A percentile compares a stretch with the other conserved stretches of the same genome.
Evolutionary conservation across 768 basidiomycete genomes (phyloP).

Genomic region (Leucosporidium creatinivorum): DNA sequence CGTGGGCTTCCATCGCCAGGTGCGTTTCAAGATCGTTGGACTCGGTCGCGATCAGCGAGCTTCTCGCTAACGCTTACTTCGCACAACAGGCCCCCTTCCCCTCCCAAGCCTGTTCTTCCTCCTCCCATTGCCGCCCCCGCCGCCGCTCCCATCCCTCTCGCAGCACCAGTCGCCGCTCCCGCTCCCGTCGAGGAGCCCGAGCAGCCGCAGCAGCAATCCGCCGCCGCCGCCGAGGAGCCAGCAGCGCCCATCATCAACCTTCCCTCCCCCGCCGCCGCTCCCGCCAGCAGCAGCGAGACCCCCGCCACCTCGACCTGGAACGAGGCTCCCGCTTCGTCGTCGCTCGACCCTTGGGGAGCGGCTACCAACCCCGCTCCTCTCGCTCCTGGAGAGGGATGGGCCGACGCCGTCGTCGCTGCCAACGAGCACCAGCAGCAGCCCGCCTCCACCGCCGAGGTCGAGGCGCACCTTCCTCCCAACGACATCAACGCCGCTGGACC

Average conservation of each 20-base stretch:
- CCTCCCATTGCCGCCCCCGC: slow-evolving; percentile 14
- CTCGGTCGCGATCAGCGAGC: no score
- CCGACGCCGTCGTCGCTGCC: slow-evolving; percentile 32
- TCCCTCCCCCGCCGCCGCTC: slow-evolving; percentile 7
- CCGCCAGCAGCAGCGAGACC: slow-evolving; percentile 7
- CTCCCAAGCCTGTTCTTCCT: slow-evolving; percentile 25
- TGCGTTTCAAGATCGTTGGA: not conserved
- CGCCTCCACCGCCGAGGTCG: slow-evolving; percentile 25
- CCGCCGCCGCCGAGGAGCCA: slow-evolving; percentile 1
- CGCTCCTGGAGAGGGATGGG: slow-evolving; percentile 36
- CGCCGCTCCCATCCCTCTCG: not conserved
- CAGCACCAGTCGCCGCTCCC: slow-evolving; percentile 4
- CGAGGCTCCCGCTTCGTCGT: slow-evolving; percentile 1
- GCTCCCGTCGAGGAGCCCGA: slow-evolving; percentile 15
- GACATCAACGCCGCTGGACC: slow-evolving; percentile 34
- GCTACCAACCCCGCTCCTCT: slow-evolving; percentile 31
- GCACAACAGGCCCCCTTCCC: slow-evolving; percentile 12
- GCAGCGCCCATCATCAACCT: slow-evolving; percentile 21
- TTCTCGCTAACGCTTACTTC: no score
- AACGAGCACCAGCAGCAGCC: slow-evolving; percentile 11
- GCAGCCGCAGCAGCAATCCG: no score
- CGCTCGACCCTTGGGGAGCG: slow-evolving; percentile 36
- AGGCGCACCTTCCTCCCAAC: slow-evolving; percentile 32
- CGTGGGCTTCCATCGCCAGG: slow-evolving; percentile 31
- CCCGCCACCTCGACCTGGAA: slow-evolving; percentile 5